Evolutionary conservation across 1,284 basidiomycete species (phyloP).

Genomic region (Ceratobasidium sp.): DNA sequence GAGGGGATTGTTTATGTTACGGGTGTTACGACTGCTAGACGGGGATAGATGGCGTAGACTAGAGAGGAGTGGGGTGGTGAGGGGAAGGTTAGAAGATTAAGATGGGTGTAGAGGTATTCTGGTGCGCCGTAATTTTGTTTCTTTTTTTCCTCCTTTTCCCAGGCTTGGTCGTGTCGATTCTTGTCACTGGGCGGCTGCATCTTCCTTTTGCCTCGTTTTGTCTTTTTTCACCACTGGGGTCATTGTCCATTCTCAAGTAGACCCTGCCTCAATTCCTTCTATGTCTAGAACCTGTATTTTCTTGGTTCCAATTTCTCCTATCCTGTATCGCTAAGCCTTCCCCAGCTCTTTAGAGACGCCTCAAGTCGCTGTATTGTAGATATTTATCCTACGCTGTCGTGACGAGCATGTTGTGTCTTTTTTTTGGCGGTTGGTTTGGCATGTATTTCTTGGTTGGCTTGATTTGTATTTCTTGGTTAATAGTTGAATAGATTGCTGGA

Average conservation of each 20-base stretch:
- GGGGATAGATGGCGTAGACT: neutral
- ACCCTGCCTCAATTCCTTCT: neutral
- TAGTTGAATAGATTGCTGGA: neutral
- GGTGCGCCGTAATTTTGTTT: neutral
- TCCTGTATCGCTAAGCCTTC: conserved; percentile 24
- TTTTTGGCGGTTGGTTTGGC: neutral
- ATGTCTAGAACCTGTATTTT: neutral
- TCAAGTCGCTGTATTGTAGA: conserved; percentile 24
- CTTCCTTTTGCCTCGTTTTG: neutral
- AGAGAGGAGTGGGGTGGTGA: neutral
- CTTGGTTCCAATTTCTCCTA: neutral
- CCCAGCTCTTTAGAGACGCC: neutral
- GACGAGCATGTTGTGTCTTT: conserved; percentile 5
- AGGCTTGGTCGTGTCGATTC: neutral
- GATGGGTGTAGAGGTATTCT: neutral
- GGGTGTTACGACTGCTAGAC: conserved; percentile 8
- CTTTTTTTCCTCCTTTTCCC: neutral
- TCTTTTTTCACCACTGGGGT: too few species aligned
- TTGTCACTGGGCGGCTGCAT: neutral
- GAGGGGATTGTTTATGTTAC: conserved; percentile 43
- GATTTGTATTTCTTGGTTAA: too few species aligned
- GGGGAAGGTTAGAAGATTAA: neutral
- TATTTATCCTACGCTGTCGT: conserved; percentile 8
- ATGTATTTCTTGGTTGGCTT: too few species aligned
- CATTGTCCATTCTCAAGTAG: too few species aligned